Conservation (phyloP, 1,284 basidiomycete genomes). For the Moesziomyces sp. region DNA sequence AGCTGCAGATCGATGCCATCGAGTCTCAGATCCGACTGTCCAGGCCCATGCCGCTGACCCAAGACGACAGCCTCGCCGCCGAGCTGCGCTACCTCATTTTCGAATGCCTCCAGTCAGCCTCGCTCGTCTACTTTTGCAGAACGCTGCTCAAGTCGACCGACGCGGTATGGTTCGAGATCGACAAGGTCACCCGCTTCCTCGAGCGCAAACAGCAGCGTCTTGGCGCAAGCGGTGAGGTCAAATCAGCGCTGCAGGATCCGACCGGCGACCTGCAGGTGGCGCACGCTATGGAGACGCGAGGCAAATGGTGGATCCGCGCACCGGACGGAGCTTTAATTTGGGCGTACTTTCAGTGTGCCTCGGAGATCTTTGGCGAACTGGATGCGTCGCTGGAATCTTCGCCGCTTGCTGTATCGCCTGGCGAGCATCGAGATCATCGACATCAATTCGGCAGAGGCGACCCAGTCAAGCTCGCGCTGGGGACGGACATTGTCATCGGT, state of each 20-base stretch:
- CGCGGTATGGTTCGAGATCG: conserved; percentile 19
- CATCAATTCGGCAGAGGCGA: conserved; percentile 11
- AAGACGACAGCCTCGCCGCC: conserved; percentile 28
- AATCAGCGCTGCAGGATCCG: not conserved
- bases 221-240: not conserved
- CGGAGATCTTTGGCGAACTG: conserved; percentile 20
- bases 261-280: conserved; percentile 7
- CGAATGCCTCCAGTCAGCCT: conserved; percentile 21
- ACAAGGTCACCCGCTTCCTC: conserved; percentile 21
- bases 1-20: conserved; percentile 11
- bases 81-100: conserved; percentile 30
- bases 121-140: conserved; percentile 21
- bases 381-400: conserved; percentile 3
- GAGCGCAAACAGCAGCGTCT: conserved; percentile 17
- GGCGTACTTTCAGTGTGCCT: conserved; percentile 21
- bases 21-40: conserved; percentile 28
- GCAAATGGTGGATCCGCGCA: conserved; percentile 26
- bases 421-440: not conserved
- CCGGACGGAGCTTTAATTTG: conserved; percentile 23
- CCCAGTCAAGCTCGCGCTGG: conserved; percentile 6
- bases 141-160: conserved; percentile 21
- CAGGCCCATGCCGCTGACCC: conserved; percentile 10
- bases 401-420: not conserved
- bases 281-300: conserved; percentile 13
- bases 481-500: conserved; percentile 7